Conservation (phyloP, 1,284 basidiomycete genomes). For the Ustilago tritici region DNA sequence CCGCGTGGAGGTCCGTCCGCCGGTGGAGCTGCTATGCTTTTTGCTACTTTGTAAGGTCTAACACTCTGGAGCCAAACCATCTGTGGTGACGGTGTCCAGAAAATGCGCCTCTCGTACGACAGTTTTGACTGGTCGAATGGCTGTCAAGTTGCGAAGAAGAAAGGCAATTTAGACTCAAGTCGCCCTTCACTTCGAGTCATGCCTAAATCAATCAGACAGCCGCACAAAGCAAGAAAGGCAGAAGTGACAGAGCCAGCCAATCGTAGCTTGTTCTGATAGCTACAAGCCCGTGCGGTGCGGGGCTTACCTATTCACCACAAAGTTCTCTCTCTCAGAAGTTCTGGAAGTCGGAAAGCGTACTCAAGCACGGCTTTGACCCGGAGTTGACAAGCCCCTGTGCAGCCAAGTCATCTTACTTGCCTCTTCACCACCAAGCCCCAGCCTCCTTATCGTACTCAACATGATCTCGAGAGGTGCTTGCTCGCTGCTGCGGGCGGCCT, state of each 20-base stretch:
- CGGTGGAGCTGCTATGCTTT: neutral
- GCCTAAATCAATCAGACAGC: slow-evolving; percentile 3
- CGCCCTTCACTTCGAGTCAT: slow-evolving; percentile 25
- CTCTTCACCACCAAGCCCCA: slow-evolving; percentile 1
- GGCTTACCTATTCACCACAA: neutral
- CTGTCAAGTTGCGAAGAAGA: neutral
- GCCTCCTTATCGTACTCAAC: slow-evolving; percentile 10
- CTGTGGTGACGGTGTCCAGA: neutral
- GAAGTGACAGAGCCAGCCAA: neutral
- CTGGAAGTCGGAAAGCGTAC: slow-evolving; percentile 10
- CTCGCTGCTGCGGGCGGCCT: slow-evolving; percentile 37
- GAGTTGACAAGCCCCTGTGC: neutral
- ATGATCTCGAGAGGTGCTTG: slow-evolving; percentile 45
- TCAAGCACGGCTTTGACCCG: neutral
- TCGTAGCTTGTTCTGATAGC: slow-evolving; percentile 13
- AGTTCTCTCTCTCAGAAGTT: slow-evolving; percentile 4
- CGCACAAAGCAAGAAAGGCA: neutral
- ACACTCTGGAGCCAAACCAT: too few relatives aligned
- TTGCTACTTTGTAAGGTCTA: too few relatives aligned
- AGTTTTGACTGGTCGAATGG: neutral
- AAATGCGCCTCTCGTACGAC: slow-evolving; percentile 9
- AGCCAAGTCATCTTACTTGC: slow-evolving; percentile 1
- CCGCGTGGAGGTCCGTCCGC: slow-evolving; percentile 43
- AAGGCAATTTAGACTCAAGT: neutral
- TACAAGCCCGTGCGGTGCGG: slow-evolving; percentile 22